A percentile compares a stretch with the other conserved stretches of the same genome.
phyloP scores from a whole-genome alignment of 192 early-diverging fungal genomes.

The Funneliformis mosseae region DNA sequence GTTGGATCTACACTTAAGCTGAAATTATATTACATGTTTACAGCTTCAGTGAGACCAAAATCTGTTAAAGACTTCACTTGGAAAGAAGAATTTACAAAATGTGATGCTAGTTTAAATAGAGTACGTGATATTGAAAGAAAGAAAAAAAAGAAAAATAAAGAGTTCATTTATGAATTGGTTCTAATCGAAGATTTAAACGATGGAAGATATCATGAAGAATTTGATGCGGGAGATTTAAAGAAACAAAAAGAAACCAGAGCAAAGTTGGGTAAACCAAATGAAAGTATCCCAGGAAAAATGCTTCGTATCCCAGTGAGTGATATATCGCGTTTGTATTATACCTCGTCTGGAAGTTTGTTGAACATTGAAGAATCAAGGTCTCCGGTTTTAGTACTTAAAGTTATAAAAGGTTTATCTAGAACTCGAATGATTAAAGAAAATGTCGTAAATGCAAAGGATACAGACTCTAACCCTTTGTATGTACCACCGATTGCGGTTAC shows the following conservation, averaged over 20 bases:
- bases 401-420: conserved; percentile 39
- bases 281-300: conserved; percentile 41
- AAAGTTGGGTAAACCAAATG: conserved; percentile 28
- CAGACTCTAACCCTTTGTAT: conserved; percentile 12
- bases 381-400: conserved; percentile 73
- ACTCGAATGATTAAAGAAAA: conserved; percentile 7
- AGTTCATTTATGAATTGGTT: conserved; percentile 57
- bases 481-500: conserved; percentile 30
- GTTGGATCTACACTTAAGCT: conserved; percentile 52
- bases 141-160: not conserved
- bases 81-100: conserved; percentile 78
- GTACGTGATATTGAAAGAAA: conserved; percentile 16
- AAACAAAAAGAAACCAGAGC: conserved; percentile 35
- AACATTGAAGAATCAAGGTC: conserved; percentile 73
- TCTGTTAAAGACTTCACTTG: conserved; percentile 68
- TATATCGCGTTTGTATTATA: conserved; percentile 69
- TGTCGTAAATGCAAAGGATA: not conserved
- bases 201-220: conserved; percentile 74
- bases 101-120: conserved; percentile 45
- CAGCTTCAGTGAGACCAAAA: conserved; percentile 61
- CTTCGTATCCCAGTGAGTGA: conserved; percentile 47
- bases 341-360: conserved; percentile 68
- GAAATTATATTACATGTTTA: conserved; percentile 71
- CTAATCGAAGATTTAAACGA: conserved; percentile 72
- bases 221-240: conserved; percentile 32